Evolutionary conservation across 352 stramenopile genomes (phyloP).

Genomic region (Sclerospora graminicola): DNA sequence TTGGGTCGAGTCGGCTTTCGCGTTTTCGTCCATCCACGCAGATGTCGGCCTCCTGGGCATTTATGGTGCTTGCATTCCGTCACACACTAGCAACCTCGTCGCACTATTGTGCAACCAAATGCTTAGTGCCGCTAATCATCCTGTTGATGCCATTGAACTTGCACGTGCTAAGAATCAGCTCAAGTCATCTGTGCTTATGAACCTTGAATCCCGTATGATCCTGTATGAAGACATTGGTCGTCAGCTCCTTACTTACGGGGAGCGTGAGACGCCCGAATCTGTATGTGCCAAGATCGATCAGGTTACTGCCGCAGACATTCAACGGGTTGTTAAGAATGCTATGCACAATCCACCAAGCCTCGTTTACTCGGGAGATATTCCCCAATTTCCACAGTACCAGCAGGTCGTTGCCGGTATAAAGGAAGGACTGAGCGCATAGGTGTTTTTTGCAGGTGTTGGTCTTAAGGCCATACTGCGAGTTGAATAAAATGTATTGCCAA

Average conservation of each 20-base stretch:
- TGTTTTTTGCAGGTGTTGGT: too few species aligned
- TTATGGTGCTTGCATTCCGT: constrained; percentile 76
- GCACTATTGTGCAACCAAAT: constrained; percentile 91
- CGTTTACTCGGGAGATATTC: constrained; percentile 76
- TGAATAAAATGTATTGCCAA: too few species aligned
- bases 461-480: too few species aligned
- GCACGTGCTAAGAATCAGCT: constrained; percentile 97
- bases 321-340: constrained; percentile 64
- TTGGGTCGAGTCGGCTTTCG: constrained; percentile 97
- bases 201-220: constrained; percentile 96
- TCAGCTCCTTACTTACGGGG: constrained; percentile 95
- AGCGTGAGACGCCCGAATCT: constrained; percentile 81
- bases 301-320: constrained; percentile 78
- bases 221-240: constrained; percentile 98
- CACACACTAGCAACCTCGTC: constrained; percentile 88
- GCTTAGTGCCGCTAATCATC: constrained; percentile 68
- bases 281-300: constrained; percentile 85
- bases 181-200: constrained; percentile 98
- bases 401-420: constrained; percentile 66
- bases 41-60: constrained; percentile 94
- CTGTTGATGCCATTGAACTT: constrained; percentile 84
- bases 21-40: constrained; percentile 93
- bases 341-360: constrained; percentile 74
- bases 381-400: constrained; percentile 74
- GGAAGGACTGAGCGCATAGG: constrained; percentile 35